A percentile compares a stretch with the other conserved stretches of the same genome.
Evolutionary conservation across 2,329 filamentous ascomycete genomes (phyloP).

Genomic region (Plenodomus lindquistii): DNA sequence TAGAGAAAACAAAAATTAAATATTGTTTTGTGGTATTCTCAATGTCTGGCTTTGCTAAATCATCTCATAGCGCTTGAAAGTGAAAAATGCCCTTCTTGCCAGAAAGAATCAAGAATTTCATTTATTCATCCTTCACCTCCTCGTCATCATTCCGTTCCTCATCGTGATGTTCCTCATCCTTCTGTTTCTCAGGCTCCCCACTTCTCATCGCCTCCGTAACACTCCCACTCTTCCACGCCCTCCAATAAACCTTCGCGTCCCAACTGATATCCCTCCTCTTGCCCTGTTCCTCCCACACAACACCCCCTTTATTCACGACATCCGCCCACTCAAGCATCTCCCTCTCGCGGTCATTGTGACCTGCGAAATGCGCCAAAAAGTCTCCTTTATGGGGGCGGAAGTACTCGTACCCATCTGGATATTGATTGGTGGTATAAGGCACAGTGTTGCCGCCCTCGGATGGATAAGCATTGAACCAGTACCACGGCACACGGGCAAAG

Average conservation of each 20-base stretch:
- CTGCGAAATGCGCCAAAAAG: conserved; percentile 51
- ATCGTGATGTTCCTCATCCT: no score
- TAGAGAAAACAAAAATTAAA: no score
- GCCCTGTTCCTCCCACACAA: conserved; percentile 26
- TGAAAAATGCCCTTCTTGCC: no score
- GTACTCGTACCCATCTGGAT: conserved; percentile 41
- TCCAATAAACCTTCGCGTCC: conserved; percentile 30
- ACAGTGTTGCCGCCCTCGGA: conserved; percentile 30
- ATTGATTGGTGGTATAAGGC: conserved; percentile 20
- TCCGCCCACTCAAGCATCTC: conserved; percentile 43
- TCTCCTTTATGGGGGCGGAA: conserved; percentile 47
- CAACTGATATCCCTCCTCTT: conserved; percentile 29
- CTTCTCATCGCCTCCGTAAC: not conserved
- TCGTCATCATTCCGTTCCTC: no score
- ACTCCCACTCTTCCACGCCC: not conserved
- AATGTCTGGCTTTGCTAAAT: no score
- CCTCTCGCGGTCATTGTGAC: conserved; percentile 37
- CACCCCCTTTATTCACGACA: conserved; percentile 15
- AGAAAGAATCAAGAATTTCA: no score
- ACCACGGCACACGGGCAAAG: conserved; percentile 40
- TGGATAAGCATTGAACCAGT: conserved; percentile 51
- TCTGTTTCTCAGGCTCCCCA: not conserved
- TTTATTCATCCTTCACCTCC: no score
- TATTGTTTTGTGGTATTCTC: no score
- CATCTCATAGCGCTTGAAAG: no score